phyloP scores from a whole-genome alignment of 2,329 filamentous ascomycete genomes.

The Ceratocystis huliohia region DNA sequence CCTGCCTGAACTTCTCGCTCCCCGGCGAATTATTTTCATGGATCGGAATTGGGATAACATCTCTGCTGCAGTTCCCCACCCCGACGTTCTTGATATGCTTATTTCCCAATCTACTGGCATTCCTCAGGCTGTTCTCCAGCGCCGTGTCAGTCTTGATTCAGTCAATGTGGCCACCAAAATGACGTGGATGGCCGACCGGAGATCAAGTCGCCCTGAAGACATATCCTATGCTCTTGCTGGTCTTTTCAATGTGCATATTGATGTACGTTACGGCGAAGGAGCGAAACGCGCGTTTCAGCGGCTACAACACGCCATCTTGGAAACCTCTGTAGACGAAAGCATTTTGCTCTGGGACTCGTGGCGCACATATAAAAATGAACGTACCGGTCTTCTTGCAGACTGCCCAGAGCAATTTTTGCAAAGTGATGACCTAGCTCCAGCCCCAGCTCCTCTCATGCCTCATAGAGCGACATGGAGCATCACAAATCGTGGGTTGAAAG shows the following conservation, averaged over 20 bases:
- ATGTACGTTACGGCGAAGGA: conserved; percentile 28
- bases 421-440: conserved; percentile 6
- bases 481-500: conserved; percentile 19
- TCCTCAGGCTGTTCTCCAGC: conserved; percentile 7
- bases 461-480: conserved; percentile 15
- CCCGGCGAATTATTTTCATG: conserved; percentile 15
- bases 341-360: conserved; percentile 25
- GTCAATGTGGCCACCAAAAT: conserved; percentile 24
- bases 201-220: conserved; percentile 26
- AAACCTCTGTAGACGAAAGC: conserved; percentile 24
- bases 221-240: conserved; percentile 28
- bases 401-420: conserved; percentile 17
- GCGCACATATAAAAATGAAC: conserved; percentile 6
- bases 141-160: not conserved
- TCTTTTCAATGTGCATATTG: conserved; percentile 27
- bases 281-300: conserved; percentile 24
- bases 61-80: conserved; percentile 3
- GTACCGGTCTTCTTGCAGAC: conserved; percentile 19
- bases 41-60: conserved; percentile 19
- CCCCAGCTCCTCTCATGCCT: conserved; percentile 19
- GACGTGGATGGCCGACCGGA: conserved; percentile 27
- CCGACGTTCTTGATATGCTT: conserved; percentile 1
- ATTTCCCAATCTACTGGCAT: conserved; percentile 14
- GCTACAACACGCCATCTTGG: conserved; percentile 27
- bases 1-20: conserved; percentile 21